Base-by-base conservation (phyloP, 1,139 yeast species). In the Hyphopichia pseudoburtonii region DNA sequence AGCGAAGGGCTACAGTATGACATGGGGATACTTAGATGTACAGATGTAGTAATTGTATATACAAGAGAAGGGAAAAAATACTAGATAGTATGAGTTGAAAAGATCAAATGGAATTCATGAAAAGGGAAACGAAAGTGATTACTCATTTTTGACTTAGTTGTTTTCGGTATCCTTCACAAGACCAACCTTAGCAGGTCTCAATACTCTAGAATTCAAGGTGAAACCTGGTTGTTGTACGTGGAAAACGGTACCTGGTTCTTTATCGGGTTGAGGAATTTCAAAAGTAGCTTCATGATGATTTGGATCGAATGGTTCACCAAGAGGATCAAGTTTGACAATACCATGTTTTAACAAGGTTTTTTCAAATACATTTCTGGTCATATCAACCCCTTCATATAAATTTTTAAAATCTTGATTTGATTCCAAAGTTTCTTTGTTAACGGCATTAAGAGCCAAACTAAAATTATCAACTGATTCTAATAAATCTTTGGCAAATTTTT, bases 161-260 rank as follows among this genome's bases (percentile, higher is more conserved):
- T 53, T 49, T 36, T 50, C 54, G 36, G 43, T 39, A 39, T 46
- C 80, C 69, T 85, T 86, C 49, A 89, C 97, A 56, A 90, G 80
- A 52, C 97, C 97, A 50, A 90, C 97, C 73, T 90, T 90, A 44
- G 97, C 96, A 29, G 97, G 96, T 66, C 97, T 82, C 58, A 90
- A 76, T 32, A 89, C 96, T 60, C 97, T 78, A 50, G 85, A 80
- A 64, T 89, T 89, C 56, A 88, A 76, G 42, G 85, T 79, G 70
- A 83, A 90, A 34, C 97, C 97, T 18, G 84, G 77, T 65, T 86
- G 96, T 67, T 90, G 96, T 39, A 89, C 96, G 54, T 80, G 89
- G 80, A 89, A 86, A 40, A 90, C 87, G 26, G 96, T 85, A 42
- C 96, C 96, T 27, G 97, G 87, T 63, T 86, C 92, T 63, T 88